These are phyloP conservation scores for Phytophthora citricola DNA, from an alignment of 352 stramenopile species.

Conservation along the genomic window DNA sequence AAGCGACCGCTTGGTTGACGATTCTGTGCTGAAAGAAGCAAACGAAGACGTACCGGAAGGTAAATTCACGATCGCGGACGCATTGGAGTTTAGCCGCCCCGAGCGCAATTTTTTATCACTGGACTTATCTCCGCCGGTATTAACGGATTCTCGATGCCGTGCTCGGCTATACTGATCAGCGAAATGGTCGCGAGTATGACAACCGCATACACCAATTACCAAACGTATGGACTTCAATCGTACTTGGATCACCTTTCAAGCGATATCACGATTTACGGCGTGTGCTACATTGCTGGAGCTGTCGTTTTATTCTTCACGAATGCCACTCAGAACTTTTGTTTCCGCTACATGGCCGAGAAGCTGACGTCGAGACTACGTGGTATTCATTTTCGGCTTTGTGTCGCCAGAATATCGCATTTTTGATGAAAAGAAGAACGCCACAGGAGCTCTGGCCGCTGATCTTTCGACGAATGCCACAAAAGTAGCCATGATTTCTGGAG, in stretches of 20 bases:
- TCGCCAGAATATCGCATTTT: neutral
- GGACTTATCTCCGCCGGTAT: conserved; percentile 39
- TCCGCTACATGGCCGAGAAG: conserved; percentile 61
- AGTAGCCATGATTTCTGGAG: conserved; percentile 51
- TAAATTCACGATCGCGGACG: conserved; percentile 37
- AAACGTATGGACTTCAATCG: conserved; percentile 18
- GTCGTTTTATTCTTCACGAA: conserved; percentile 26
- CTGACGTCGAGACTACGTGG: conserved; percentile 53
- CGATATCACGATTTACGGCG: conserved; percentile 31
- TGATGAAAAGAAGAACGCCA: conserved; percentile 33
- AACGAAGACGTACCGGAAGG: conserved; percentile 1
- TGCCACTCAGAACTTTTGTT: conserved; percentile 47
- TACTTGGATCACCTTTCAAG: conserved; percentile 40
- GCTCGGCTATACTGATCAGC: conserved; percentile 35
- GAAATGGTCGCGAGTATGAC: conserved; percentile 36
- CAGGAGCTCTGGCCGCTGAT: conserved; percentile 55
- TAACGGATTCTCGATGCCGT: conserved; percentile 43
- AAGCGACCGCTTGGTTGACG: conserved; percentile 7
- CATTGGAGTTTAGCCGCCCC: conserved; percentile 27
- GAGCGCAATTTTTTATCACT: conserved; percentile 48
- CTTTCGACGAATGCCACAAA: conserved; percentile 60
- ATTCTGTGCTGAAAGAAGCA: neutral
- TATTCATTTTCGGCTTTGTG: conserved; percentile 33
- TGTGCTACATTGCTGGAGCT: conserved; percentile 44
- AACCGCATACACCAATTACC: conserved; percentile 21